Percentiles rank a stretch among this genome's conserved stretches.
phyloP scores from a whole-genome alignment of 2,329 filamentous ascomycete species.

The Exophiala calicioides region DNA sequence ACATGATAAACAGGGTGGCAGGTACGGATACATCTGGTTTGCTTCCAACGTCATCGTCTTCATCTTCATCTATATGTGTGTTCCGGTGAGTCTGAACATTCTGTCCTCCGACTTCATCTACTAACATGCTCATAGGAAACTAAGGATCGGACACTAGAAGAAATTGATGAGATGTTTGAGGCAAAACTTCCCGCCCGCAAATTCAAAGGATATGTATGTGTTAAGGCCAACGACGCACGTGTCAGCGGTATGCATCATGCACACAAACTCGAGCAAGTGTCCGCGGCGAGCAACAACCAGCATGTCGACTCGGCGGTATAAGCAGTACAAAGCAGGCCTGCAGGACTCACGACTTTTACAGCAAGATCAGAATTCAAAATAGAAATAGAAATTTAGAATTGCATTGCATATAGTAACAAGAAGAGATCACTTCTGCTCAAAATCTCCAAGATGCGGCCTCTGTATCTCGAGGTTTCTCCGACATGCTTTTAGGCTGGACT shows the following conservation, averaged over 20 bases:
- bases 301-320: constrained; percentile 6
- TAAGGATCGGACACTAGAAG: constrained; percentile 35
- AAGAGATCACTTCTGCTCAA: too few relatives aligned
- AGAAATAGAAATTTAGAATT: too few relatives aligned
- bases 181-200: constrained; percentile 27
- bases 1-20: constrained; percentile 22
- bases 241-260: neutral
- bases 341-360: too few relatives aligned
- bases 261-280: neutral
- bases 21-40: constrained; percentile 30
- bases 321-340: constrained; percentile 6
- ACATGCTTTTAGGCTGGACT: too few relatives aligned
- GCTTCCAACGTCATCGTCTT: constrained; percentile 5
- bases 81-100: too few relatives aligned
- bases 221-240: neutral
- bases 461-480: too few relatives aligned
- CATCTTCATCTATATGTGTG: constrained; percentile 29
- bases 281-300: too few relatives aligned
- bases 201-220: constrained; percentile 33
- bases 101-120: too few relatives aligned
- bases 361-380: too few relatives aligned
- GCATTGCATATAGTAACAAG: too few relatives aligned
- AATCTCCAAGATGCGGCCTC: too few relatives aligned
- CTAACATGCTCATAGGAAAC: too few relatives aligned
- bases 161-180: constrained; percentile 35